Base-by-base conservation (phyloP, 1,139 yeast genomes). In the Taphrina deformans region DNA sequence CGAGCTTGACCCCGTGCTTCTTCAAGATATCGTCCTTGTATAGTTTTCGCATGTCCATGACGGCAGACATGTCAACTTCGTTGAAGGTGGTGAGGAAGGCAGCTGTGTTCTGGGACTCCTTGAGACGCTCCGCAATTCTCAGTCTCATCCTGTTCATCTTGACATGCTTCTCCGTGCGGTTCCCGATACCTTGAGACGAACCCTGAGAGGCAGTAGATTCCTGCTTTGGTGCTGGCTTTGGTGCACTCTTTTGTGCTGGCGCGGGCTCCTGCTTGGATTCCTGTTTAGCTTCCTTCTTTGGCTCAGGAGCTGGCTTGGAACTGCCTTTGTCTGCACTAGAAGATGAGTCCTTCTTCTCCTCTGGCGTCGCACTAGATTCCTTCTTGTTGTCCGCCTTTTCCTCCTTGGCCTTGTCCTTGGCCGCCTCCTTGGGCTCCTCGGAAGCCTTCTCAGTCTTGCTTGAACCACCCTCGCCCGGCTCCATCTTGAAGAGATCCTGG, bases 81-180 rank as follows among this genome's bases (percentile, higher is more conserved):
- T 93, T 92, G 84, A 93, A 93, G 56, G 99, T 93, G 69, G 99
- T 93, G 76, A 93, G 85, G 62, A 98, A 90, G 58, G 99, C 99
- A 71, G 98, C 96, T 66, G 99, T 91, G 83, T 93, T 93, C 81
- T 93, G 99, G 45, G 98, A 89, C 82, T 95, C 98, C 89, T 93
- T 93, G 77, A 93, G 88, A 81, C 99, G 90, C 82, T 95, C 98
- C 67, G 99, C 97, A 72, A 95, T 95, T 84, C 99, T 89, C 79
- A 89, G 81, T 82, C 99, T 89, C 99, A 93, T 95, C 83, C 99
- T 89, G 86, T 92, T 93, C 99, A 93, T 93, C 83, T 93, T 93
- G 71, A 95, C 96, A 18, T 56, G 71, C 67, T 56, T 69, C 70
- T 69, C 66, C 60, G 62, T 24, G 9, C 67, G 53, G 27, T 65